These are phyloP conservation scores for Candida vaughaniae DNA, from an alignment of 805 yeast species.

Conservation along the genomic window DNA sequence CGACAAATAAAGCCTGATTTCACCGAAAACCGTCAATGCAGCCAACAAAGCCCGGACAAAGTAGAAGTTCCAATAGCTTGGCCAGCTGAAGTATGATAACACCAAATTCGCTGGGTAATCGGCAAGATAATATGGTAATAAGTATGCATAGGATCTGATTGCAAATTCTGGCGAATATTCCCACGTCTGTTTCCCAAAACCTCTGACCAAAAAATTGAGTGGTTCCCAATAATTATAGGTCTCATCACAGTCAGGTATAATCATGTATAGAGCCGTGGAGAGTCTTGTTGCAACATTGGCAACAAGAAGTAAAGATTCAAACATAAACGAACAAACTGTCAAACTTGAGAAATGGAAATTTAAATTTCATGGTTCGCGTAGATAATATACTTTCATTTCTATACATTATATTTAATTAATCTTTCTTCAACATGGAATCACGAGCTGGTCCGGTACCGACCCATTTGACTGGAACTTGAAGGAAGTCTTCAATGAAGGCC, in stretches of 20 bases:
- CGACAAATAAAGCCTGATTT: conserved; percentile 48
- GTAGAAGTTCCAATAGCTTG: conserved; percentile 48
- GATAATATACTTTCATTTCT: background rate
- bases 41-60: conserved; percentile 43
- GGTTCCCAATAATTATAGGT: conserved; percentile 95
- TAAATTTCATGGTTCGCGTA: background rate
- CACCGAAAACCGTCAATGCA: conserved; percentile 47
- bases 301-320: background rate
- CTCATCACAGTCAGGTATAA: conserved; percentile 92
- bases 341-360: background rate
- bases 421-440: conserved; percentile 80
- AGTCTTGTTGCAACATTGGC: conserved; percentile 16
- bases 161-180: conserved; percentile 91
- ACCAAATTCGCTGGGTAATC: conserved; percentile 20
- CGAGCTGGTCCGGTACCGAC: conserved; percentile 99
- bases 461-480: conserved; percentile 88
- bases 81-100: conserved; percentile 14
- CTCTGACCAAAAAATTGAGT: conserved; percentile 68
- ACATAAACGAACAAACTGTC: too few relatives aligned
- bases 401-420: conserved; percentile 6
- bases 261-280: conserved; percentile 52
- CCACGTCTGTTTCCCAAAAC: conserved; percentile 94
- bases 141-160: conserved; percentile 80
- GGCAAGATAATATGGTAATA: conserved; percentile 48
- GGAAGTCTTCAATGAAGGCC: conserved; percentile 79